Percentiles rank a stretch among this genome's conserved stretches.
Evolutionary conservation across 805 yeast genomes (phyloP).

Genomic region (Barnettozyma californica): DNA sequence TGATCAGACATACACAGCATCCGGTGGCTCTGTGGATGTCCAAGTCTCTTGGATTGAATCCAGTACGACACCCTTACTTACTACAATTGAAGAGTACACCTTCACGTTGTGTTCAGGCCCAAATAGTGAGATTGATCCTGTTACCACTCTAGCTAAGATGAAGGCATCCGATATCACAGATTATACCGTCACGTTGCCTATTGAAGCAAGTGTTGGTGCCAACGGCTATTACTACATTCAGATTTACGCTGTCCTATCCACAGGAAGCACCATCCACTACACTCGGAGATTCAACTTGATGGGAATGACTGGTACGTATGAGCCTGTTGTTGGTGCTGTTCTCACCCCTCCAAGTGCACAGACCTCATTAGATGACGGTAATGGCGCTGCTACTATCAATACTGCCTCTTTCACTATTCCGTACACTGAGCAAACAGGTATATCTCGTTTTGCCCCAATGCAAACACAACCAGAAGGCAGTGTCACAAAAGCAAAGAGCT

Average conservation of each 20-base stretch:
- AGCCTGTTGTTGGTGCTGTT: slow-evolving; percentile 43
- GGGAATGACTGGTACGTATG: slow-evolving; percentile 64
- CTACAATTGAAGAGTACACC: slow-evolving; percentile 39
- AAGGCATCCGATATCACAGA: slow-evolving; percentile 29
- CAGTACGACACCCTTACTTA: slow-evolving; percentile 42
- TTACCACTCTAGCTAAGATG: slow-evolving; percentile 28
- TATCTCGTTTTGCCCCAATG: slow-evolving; percentile 84
- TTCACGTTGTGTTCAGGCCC: slow-evolving; percentile 68
- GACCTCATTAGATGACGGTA: slow-evolving; percentile 28
- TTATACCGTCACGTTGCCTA: slow-evolving; percentile 33
- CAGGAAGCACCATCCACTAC: slow-evolving; percentile 57
- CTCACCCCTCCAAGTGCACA: slow-evolving; percentile 39
- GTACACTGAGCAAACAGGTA: slow-evolving; percentile 76
- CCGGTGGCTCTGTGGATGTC: slow-evolving; percentile 27
- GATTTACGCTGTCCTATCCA: slow-evolving; percentile 40
- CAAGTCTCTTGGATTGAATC: slow-evolving; percentile 51
- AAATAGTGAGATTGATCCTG: slow-evolving; percentile 40
- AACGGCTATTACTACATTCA: slow-evolving; percentile 74
- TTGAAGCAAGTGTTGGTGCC: slow-evolving; percentile 43
- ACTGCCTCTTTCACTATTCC: slow-evolving; percentile 59
- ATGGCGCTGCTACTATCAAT: slow-evolving; percentile 36
- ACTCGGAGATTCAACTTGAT: slow-evolving; percentile 57
- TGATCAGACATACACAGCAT: slow-evolving; percentile 16
- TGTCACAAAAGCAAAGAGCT: slow-evolving; percentile 48
- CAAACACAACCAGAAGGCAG: slow-evolving; percentile 77